Percentiles rank a stretch among this genome's conserved stretches.
Evolutionary conservation across 495 filamentous ascomycete species (phyloP).

Genomic region (Eremomyces bilateralis): DNA sequence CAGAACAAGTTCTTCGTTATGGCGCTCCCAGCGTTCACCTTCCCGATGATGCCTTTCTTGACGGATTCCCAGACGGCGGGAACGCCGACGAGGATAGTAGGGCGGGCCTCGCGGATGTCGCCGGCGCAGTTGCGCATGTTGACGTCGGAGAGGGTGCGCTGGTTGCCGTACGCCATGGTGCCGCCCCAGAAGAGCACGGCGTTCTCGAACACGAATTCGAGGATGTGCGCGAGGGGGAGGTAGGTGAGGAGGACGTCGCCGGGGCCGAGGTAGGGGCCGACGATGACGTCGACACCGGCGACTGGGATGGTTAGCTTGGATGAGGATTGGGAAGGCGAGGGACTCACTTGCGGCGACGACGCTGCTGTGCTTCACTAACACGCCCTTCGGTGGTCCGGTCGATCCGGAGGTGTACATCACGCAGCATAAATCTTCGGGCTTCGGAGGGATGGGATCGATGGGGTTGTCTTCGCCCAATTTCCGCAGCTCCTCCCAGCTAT

Average conservation of each 20-base stretch:
- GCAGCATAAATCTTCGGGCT: conserved; percentile 75
- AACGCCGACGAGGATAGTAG: conserved; percentile 81
- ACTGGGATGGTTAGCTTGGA: conserved; percentile 33
- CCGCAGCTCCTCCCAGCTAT: conserved; percentile 69
- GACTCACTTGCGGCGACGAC: conserved; percentile 69
- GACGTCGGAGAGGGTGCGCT: conserved; percentile 72
- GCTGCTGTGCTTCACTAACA: conserved; percentile 70
- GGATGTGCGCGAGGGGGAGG: conserved; percentile 82
- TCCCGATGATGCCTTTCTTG: conserved; percentile 87
- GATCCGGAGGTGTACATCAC: conserved; percentile 99
- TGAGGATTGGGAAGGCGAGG: conserved; percentile 62
- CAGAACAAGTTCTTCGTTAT: conserved; percentile 76
- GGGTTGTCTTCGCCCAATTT: conserved; percentile 68
- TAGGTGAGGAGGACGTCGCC: conserved; percentile 81
- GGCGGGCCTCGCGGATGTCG: conserved; percentile 85
- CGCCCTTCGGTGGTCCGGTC: conserved; percentile 92
- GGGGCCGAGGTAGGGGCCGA: conserved; percentile 65
- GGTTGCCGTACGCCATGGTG: conserved; percentile 93
- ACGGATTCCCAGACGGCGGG: conserved; percentile 95
- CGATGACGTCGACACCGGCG: conserved; percentile 68
- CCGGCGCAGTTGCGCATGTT: conserved; percentile 87
- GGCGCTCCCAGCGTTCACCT: conserved; percentile 54
- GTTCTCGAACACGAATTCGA: conserved; percentile 96
- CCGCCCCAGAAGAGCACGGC: conserved; percentile 82
- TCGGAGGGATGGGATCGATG: conserved; percentile 58